A percentile compares a stretch with the other conserved stretches of the same genome.
These are phyloP conservation scores for Colletotrichum godetiae DNA, from an alignment of 2,329 filamentous ascomycete species.

Conservation along the genomic window DNA sequence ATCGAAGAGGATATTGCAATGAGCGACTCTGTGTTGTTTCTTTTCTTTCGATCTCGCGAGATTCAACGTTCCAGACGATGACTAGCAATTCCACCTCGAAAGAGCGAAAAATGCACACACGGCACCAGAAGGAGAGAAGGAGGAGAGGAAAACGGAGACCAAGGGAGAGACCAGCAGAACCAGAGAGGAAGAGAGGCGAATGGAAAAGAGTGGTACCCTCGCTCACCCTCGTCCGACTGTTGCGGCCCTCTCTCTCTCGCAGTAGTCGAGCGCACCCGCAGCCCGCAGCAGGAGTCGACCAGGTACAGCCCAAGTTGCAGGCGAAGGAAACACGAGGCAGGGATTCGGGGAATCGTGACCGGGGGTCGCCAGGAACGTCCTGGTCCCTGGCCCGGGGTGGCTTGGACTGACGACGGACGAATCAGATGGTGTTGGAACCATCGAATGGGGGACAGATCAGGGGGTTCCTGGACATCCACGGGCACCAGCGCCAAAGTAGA, in stretches of 20 bases:
- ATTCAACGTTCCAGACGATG: slow-evolving; percentile 40
- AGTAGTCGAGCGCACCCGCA: neutral
- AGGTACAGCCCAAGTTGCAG: slow-evolving; percentile 31
- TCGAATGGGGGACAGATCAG: slow-evolving; percentile 13
- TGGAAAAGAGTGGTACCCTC: slow-evolving; percentile 31
- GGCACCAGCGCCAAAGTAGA: slow-evolving; percentile 30
- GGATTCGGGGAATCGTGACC: slow-evolving; percentile 28
- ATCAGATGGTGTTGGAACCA: slow-evolving; percentile 22
- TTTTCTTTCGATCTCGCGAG: slow-evolving; percentile 26
- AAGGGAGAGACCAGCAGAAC: slow-evolving; percentile 14
- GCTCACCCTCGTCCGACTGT: slow-evolving; percentile 20
- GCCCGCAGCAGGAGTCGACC: slow-evolving; percentile 23
- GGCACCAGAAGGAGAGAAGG: slow-evolving; percentile 23
- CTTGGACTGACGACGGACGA: slow-evolving; percentile 21
- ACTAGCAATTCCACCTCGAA: slow-evolving; percentile 37
- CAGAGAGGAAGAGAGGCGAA: slow-evolving; percentile 28
- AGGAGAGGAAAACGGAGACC: slow-evolving; percentile 22
- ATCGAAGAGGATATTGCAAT: slow-evolving; percentile 33
- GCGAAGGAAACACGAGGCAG: slow-evolving; percentile 36
- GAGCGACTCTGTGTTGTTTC: slow-evolving; percentile 22
- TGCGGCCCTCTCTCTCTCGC: slow-evolving; percentile 4
- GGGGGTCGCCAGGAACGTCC: slow-evolving; percentile 20
- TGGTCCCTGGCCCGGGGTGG: slow-evolving; percentile 9
- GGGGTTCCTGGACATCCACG: slow-evolving; percentile 1
- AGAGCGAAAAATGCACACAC: slow-evolving; percentile 36